These are phyloP conservation scores for Brassica nigra DNA, from an alignment of 345 rosid species.

Conservation along the genomic window DNA sequence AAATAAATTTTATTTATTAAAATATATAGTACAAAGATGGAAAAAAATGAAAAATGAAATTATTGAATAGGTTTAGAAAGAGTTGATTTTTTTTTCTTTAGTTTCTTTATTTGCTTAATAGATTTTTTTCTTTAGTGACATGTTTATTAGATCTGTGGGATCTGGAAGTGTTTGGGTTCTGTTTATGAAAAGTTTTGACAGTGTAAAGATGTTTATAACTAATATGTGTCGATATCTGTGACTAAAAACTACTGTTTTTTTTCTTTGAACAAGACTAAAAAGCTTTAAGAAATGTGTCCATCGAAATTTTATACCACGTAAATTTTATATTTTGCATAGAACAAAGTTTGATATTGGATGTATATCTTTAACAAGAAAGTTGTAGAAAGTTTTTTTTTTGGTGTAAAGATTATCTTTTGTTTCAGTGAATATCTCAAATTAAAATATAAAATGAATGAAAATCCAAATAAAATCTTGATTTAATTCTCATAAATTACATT, in stretches of 20 bases:
- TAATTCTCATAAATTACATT: conserved; percentile 26
- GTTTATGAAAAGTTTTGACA: background rate
- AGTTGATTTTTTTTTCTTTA: background rate
- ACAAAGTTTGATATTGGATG: background rate
- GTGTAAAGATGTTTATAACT: background rate
- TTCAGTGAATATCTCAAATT: conserved; percentile 12
- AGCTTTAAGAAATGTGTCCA: background rate
- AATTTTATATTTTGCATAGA: background rate
- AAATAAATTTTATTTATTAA: background rate
- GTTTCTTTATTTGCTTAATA: background rate
- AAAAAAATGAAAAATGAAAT: background rate
- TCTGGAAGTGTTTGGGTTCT: background rate
- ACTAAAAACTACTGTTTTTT: background rate
- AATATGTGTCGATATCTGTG: background rate
- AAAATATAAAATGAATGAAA: conserved; percentile 20
- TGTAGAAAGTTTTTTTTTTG: background rate
- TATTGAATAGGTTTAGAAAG: background rate
- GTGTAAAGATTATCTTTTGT: conserved; percentile 20
- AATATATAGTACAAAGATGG: background rate
- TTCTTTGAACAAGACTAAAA: no score
- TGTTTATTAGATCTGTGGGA: background rate
- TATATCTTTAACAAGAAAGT: background rate
- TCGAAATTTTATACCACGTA: background rate
- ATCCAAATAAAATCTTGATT: conserved; percentile 35
- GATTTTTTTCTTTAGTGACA: background rate